phyloP scores from a whole-genome alignment of 2,329 filamentous ascomycete species.

The Mollisiaceae sp. region DNA sequence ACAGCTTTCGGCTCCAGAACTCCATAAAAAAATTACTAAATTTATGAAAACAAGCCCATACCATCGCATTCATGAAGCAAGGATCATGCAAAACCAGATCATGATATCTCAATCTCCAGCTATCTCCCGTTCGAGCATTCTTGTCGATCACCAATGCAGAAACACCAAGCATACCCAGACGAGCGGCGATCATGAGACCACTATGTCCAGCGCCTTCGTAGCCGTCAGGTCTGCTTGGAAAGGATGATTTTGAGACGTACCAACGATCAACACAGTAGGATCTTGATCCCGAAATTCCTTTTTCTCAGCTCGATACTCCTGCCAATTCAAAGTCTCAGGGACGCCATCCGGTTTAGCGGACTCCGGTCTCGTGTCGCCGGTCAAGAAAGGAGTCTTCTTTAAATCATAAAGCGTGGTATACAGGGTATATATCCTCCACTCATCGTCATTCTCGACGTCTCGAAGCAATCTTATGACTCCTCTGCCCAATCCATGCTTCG shows the following conservation, averaged over 20 bases:
- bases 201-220: constrained; percentile 64
- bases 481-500: constrained; percentile 55
- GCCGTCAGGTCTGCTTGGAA: constrained; percentile 56
- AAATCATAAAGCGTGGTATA: constrained; percentile 62
- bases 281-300: constrained; percentile 13
- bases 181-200: constrained; percentile 60
- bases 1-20: too few species aligned
- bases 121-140: constrained; percentile 62
- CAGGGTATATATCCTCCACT: constrained; percentile 66
- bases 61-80: constrained; percentile 58
- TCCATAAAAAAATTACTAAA: too few species aligned
- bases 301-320: constrained; percentile 53
- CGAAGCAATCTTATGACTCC: constrained; percentile 59
- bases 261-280: background rate
- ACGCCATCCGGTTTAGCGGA: background rate
- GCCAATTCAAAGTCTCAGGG: constrained; percentile 60
- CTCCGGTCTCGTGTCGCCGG: constrained; percentile 53
- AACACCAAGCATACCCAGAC: constrained; percentile 62
- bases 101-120: constrained; percentile 65
- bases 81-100: constrained; percentile 72
- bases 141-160: constrained; percentile 60
- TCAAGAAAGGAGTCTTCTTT: constrained; percentile 45
- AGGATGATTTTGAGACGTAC: background rate
- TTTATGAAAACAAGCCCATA: too few species aligned
- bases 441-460: constrained; percentile 33